Conservation (phyloP, 2,329 filamentous ascomycete genomes). For the Penicillium carneum region DNA sequence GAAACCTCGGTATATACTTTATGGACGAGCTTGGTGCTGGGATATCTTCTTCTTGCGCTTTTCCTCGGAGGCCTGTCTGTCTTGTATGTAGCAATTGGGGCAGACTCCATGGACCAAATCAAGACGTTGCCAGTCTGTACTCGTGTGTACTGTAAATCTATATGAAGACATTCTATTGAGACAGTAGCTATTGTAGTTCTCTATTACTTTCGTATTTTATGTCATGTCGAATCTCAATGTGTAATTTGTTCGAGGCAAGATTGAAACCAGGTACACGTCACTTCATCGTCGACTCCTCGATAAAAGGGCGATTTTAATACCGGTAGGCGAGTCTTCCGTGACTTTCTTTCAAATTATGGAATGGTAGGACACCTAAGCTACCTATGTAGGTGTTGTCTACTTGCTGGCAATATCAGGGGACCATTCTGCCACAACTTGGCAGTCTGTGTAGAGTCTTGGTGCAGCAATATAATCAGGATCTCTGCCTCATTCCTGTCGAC, state of each 20-base stretch:
- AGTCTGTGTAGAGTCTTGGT: background rate
- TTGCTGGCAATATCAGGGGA: background rate
- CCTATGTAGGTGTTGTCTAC: background rate
- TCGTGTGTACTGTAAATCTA: background rate
- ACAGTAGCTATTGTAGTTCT: background rate
- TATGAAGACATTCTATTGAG: background rate
- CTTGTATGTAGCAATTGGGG: slow-evolving; percentile 26
- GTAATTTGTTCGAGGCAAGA: background rate
- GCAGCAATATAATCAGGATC: background rate
- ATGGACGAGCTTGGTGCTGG: slow-evolving; percentile 15
- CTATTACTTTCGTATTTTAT: background rate
- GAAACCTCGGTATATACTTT: slow-evolving; percentile 20
- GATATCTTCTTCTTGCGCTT: slow-evolving; percentile 12
- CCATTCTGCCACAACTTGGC: background rate
- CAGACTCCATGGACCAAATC: slow-evolving; percentile 20
- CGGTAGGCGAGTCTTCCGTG: background rate
- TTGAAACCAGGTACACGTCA: background rate
- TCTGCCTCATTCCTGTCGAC: background rate
- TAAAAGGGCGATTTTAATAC: background rate
- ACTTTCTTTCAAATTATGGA: background rate
- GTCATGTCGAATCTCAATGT: background rate
- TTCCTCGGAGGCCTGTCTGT: slow-evolving; percentile 13
- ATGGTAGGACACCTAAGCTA: background rate
- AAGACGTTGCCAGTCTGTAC: slow-evolving; percentile 25
- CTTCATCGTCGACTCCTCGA: background rate